These are phyloP conservation scores for Lippia alba DNA, from an alignment of 305 asterid species.

Conservation along the genomic window DNA sequence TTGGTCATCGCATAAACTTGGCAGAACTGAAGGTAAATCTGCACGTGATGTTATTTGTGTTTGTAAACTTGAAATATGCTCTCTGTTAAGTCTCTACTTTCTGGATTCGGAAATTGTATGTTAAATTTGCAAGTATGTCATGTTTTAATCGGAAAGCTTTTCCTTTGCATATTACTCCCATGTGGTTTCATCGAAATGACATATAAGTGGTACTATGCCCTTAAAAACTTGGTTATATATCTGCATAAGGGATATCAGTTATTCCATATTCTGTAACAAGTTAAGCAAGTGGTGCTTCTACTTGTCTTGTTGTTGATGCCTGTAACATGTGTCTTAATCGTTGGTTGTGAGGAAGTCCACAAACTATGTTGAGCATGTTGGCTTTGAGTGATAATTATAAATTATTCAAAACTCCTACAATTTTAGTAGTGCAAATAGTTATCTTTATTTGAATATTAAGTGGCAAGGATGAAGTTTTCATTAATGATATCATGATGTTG, in stretches of 20 bases:
- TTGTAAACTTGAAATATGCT: constrained; percentile 15
- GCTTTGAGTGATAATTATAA: neutral
- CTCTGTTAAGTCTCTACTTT: constrained; percentile 12
- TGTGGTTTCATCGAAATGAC: constrained; percentile 8
- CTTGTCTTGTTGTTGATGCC: constrained; percentile 3
- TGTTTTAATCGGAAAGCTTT: constrained; percentile 1
- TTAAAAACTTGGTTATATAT: neutral
- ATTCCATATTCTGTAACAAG: constrained; percentile 1
- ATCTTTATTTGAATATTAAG: neutral
- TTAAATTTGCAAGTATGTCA: neutral
- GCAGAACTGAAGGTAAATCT: constrained; percentile 80
- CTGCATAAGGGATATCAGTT: neutral
- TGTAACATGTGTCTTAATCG: neutral
- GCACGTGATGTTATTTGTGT: constrained; percentile 15
- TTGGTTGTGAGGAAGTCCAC: neutral
- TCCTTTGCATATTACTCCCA: constrained; percentile 3
- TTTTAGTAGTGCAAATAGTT: neutral
- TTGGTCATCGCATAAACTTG: constrained; percentile 71
- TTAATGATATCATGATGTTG: constrained; percentile 8
- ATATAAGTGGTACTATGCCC: neutral
- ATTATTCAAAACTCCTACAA: neutral
- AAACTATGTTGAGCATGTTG: neutral
- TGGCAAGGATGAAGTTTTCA: constrained; percentile 4
- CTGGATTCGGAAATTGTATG: constrained; percentile 2
- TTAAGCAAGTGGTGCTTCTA: constrained; percentile 8